A percentile compares a stretch with the other conserved stretches of the same genome.
These are phyloP conservation scores for Ophiostoma perfectum DNA, from an alignment of 2,329 filamentous ascomycete species.

Conservation along the genomic window DNA sequence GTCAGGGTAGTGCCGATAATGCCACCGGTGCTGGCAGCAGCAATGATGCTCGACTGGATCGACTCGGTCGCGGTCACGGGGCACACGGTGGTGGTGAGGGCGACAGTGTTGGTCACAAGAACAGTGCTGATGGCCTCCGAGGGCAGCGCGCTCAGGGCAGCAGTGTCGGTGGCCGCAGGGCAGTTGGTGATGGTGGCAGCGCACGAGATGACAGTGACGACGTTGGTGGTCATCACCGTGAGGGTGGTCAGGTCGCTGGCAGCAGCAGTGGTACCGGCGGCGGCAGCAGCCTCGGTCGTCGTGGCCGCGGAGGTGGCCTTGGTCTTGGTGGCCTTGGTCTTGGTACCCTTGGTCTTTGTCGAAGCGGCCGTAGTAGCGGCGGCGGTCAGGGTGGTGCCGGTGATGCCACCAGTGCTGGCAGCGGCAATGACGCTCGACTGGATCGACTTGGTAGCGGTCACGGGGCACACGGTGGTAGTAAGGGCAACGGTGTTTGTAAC, in stretches of 20 bases:
- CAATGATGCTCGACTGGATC: slow-evolving; percentile 35
- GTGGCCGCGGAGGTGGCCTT: background rate
- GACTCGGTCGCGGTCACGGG: slow-evolving; percentile 37
- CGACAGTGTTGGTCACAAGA: slow-evolving; percentile 37
- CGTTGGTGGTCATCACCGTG: slow-evolving; percentile 37
- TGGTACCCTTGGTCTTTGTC: no score
- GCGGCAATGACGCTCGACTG: slow-evolving; percentile 35
- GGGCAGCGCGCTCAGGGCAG: slow-evolving; percentile 36
- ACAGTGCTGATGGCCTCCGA: slow-evolving; percentile 31
- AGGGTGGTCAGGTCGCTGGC: slow-evolving; percentile 35
- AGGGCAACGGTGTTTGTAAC: slow-evolving; percentile 38
- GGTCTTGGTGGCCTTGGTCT: slow-evolving; percentile 31
- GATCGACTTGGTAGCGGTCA: slow-evolving; percentile 37
- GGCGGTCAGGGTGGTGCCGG: slow-evolving; percentile 38
- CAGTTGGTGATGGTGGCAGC: slow-evolving; percentile 21
- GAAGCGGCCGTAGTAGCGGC: slow-evolving; percentile 23
- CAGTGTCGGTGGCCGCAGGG: slow-evolving; percentile 33
- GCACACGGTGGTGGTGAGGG: slow-evolving; percentile 39
- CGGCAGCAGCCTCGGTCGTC: background rate
- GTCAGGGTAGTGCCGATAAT: slow-evolving; percentile 5
- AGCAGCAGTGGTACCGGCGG: background rate
- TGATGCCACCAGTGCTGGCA: slow-evolving; percentile 34
- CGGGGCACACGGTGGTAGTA: slow-evolving; percentile 41
- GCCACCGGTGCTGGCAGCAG: slow-evolving; percentile 30
- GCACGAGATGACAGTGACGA: slow-evolving; percentile 35